phyloP scores from a whole-genome alignment of 495 filamentous ascomycete genomes.

The Penicillium crystallinum region DNA sequence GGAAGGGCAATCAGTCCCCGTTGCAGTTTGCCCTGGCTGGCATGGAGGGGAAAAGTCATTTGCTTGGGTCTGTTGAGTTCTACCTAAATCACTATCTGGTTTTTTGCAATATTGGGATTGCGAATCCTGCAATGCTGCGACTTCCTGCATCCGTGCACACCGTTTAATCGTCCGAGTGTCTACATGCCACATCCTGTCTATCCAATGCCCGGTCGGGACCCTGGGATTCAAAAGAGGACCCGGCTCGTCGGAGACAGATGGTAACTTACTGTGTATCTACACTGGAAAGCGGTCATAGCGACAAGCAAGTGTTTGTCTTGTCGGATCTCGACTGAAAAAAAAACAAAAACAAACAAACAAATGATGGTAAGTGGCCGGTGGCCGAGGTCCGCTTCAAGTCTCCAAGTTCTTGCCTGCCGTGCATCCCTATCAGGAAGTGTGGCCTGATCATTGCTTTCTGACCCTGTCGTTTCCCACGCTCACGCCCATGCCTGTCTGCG shows the following conservation, averaged over 20 bases:
- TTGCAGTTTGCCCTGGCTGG: not conserved
- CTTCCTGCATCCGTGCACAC: not conserved
- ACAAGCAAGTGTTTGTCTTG: not conserved
- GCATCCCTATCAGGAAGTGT: not conserved
- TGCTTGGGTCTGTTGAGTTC: too few species aligned
- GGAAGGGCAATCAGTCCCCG: not conserved
- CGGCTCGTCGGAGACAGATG: not conserved
- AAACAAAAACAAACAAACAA: slow-evolving; percentile 1
- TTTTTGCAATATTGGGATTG: not conserved
- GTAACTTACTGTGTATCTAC: not conserved
- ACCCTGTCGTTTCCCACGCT: not conserved
- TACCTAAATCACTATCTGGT: not conserved
- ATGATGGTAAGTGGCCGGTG: not conserved
- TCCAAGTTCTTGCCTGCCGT: not conserved
- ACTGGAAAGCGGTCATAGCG: slow-evolving; percentile 2
- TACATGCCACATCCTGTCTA: not conserved
- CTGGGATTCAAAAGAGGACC: slow-evolving; percentile 6
- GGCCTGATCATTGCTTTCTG: not conserved
- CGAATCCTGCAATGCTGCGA: not conserved
- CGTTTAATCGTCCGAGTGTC: too few species aligned
- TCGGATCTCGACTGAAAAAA: not conserved
- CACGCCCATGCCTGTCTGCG: not conserved
- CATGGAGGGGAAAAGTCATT: not conserved
- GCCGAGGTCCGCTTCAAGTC: not conserved
- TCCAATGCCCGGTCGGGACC: not conserved